A percentile compares a stretch with the other conserved stretches of the same genome.
phyloP scores from a whole-genome alignment of 331 rosid species.

The Saraca asoca region DNA sequence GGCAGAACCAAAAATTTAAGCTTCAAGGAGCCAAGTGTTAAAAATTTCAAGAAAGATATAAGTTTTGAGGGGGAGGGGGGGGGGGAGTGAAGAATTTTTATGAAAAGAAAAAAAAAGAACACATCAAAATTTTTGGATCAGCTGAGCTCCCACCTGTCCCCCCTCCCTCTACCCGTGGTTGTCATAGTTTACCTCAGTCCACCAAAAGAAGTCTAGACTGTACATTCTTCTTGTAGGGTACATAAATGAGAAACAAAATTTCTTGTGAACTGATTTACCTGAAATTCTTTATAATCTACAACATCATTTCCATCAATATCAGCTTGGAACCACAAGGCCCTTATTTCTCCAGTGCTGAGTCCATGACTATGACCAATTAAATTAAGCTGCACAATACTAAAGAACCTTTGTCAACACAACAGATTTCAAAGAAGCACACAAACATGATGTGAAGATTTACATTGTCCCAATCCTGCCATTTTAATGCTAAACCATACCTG shows the following conservation, averaged over 20 bases:
- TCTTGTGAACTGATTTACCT: constrained; percentile 48
- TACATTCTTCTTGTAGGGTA: neutral
- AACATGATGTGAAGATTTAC: neutral
- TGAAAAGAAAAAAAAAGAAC: no score
- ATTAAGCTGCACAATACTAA: constrained; percentile 60
- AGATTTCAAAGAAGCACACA: neutral
- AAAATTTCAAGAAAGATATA: no score
- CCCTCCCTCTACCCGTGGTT: no score
- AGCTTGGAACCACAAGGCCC: constrained; percentile 80
- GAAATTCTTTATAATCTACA: constrained; percentile 69
- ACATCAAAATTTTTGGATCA: no score
- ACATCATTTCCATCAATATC: constrained; percentile 71
- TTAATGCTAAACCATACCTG: constrained; percentile 47
- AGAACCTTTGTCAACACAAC: neutral
- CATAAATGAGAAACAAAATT: neutral
- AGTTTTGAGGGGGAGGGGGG: no score
- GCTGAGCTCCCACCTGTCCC: no score
- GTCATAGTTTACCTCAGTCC: no score
- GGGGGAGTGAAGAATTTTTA: no score
- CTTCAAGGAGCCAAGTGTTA: no score
- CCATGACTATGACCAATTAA: constrained; percentile 80
- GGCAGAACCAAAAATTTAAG: no score
- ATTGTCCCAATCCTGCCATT: neutral
- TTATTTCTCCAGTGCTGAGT: constrained; percentile 64
- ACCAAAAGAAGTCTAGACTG: neutral